Base-by-base conservation (phyloP, 768 basidiomycete species). In the Boletus sp. region DNA sequence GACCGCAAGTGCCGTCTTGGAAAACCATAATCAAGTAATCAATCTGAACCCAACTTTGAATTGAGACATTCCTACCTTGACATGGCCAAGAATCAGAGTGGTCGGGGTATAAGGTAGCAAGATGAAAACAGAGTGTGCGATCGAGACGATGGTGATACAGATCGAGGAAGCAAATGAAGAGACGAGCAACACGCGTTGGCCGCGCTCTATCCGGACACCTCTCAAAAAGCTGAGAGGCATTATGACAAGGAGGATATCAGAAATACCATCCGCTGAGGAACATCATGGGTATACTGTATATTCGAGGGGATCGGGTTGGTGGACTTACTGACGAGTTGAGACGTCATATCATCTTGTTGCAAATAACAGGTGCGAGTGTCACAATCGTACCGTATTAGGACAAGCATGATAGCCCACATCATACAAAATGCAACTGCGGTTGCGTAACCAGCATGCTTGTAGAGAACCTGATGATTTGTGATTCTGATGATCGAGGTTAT, bases 1-100 rank as follows among this genome's bases (percentile, higher is more conserved):
- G 29, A 63, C 47, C 19, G 58, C 59, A n/a, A 57, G 21, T 5
- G 62, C 59, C 38, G 37, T 40, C 63, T 64, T 19, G 37, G 25
- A 48, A 39, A 29, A 40, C 9, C 29, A 51, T 5, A 33, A 34
- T 19, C 8, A 47, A 23, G n/a, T 47, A 4, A 14, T 15, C 8
- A 1, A 21, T 15, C 8, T 10, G 25, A n/a, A 14, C 3, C n/a
- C 23, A 5, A 38, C 19, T 37, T 4, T 5, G 38, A 11, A 29
- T 8, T 30, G 35, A 25, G 5, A 1, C 2, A 5, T 14, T 5
- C 52, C 42, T 30, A 59, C 60, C 56, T 54, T 58, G 44, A 65
- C 19, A 25, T 55, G 50, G 5, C 29, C 51, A 7, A 64, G 33
- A 17, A 61, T n/a, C 17, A 46, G 15, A 17, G 17, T 5, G 7